A percentile compares a stretch with the other conserved stretches of the same genome.
Conservation (phyloP, 2,329 filamentous ascomycete genomes). For the Botrytis sinoallii region DNA sequence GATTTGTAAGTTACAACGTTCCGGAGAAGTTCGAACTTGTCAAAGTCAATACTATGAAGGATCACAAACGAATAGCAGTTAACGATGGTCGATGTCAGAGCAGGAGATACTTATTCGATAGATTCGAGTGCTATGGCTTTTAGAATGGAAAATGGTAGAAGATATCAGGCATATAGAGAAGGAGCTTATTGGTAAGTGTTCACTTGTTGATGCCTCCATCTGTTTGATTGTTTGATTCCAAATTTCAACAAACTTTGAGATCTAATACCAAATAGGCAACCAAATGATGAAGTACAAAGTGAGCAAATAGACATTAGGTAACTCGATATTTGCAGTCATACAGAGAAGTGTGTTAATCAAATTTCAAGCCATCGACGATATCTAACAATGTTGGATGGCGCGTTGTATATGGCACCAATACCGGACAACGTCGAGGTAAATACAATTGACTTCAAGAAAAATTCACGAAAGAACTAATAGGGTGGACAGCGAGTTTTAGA, state of each 20-base stretch:
- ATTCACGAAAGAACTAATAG: background rate
- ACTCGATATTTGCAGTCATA: background rate
- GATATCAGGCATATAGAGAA: constrained; percentile 48
- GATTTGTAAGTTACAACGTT: constrained; percentile 3
- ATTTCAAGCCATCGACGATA: constrained; percentile 37
- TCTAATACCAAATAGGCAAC: constrained; percentile 26
- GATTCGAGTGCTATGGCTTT: constrained; percentile 35
- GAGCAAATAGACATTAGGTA: constrained; percentile 33
- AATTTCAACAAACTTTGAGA: background rate
- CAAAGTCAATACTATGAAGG: background rate
- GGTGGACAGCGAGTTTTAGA: constrained; percentile 10
- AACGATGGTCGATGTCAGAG: constrained; percentile 1
- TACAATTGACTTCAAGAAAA: background rate
- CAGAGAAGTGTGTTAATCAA: background rate
- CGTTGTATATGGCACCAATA: constrained; percentile 35
- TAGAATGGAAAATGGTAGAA: constrained; percentile 45
- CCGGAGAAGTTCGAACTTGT: background rate
- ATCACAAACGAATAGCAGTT: background rate
- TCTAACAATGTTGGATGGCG: constrained; percentile 29
- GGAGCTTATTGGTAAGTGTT: constrained; percentile 39
- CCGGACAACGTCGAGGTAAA: constrained; percentile 31
- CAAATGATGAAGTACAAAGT: constrained; percentile 36
- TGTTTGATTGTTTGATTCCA: background rate
- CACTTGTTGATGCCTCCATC: background rate
- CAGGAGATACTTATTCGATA: constrained; percentile 37